Percentiles rank a stretch among this genome's conserved stretches.
Evolutionary conservation across 2,329 filamentous ascomycete species (phyloP).

Genomic region (Epichloe elymi): DNA sequence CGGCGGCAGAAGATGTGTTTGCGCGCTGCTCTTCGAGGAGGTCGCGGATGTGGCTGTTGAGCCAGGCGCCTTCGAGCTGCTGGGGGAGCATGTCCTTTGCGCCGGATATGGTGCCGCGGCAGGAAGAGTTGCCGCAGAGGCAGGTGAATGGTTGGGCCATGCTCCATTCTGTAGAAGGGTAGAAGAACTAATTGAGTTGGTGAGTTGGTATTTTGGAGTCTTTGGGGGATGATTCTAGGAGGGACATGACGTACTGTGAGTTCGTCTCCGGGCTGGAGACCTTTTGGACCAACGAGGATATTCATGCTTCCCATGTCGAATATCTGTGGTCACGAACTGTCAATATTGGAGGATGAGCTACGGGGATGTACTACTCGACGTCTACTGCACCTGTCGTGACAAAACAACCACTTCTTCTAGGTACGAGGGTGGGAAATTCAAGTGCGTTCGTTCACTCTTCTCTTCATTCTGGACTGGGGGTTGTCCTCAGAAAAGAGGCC

Average conservation of each 20-base stretch:
- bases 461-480: neutral
- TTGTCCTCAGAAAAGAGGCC: neutral
- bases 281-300: constrained; percentile 44
- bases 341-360: neutral
- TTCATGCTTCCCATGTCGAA: constrained; percentile 46
- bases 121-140: constrained; percentile 42
- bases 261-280: constrained; percentile 42
- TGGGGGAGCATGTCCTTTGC: constrained; percentile 42
- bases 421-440: neutral
- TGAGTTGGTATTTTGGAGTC: neutral
- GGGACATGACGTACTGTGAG: constrained; percentile 31
- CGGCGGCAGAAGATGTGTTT: constrained; percentile 6
- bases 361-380: neutral
- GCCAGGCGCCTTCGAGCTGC: constrained; percentile 44
- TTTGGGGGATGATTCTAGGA: neutral
- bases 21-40: constrained; percentile 28
- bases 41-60: constrained; percentile 47
- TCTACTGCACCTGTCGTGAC: neutral
- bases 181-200: constrained; percentile 44
- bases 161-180: constrained; percentile 60
- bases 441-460: neutral
- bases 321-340: constrained; percentile 26
- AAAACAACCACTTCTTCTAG: neutral
- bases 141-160: constrained; percentile 63
- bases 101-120: constrained; percentile 49